phyloP scores from a whole-genome alignment of 2,329 filamentous ascomycete species.

The Aspergillus ochraceus region DNA sequence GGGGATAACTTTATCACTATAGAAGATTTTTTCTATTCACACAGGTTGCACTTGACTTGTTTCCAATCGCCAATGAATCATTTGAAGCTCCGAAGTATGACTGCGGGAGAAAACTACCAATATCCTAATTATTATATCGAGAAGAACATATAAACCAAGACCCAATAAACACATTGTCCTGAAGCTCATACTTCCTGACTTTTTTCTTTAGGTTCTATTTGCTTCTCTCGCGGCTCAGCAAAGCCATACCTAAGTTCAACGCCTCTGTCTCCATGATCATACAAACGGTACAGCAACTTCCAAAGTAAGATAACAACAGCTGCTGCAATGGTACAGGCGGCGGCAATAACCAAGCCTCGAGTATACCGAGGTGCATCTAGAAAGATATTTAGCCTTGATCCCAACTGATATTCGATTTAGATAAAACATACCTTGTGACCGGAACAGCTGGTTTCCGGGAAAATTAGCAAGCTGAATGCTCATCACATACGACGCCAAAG shows the following conservation, averaged over 20 bases:
- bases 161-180: too few species aligned
- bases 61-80: too few species aligned
- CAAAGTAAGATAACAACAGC: neutral
- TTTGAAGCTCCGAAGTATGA: too few species aligned
- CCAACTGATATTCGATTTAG: neutral
- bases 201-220: neutral
- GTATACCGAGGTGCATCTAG: neutral
- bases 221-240: neutral
- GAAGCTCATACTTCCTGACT: neutral
- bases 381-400: neutral
- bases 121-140: too few species aligned
- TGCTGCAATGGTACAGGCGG: neutral
- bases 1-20: too few species aligned
- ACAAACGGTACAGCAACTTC: neutral
- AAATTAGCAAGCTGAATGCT: conserved; percentile 26
- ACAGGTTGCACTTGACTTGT: too few species aligned
- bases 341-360: neutral
- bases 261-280: neutral
- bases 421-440: neutral
- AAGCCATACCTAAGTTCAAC: neutral
- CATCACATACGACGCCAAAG: conserved; percentile 27
- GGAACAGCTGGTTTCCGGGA: conserved; percentile 23
- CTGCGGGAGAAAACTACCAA: too few species aligned
- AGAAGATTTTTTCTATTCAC: too few species aligned
- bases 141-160: too few species aligned